Conservation (phyloP, 2,329 filamentous ascomycete species). For the Neonectria punicea region DNA sequence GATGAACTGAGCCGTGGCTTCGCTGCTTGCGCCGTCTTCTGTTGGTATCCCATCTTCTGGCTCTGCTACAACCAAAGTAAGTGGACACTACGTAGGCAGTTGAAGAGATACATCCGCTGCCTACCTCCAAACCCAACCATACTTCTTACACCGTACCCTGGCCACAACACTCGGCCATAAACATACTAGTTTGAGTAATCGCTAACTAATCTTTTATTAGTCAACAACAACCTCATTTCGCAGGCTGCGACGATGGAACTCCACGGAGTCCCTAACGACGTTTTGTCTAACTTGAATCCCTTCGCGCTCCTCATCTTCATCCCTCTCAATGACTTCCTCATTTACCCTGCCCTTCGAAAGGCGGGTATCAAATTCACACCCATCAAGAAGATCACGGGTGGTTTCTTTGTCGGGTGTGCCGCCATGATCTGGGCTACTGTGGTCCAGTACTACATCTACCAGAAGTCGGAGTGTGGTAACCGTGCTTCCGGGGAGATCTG, state of each 20-base stretch:
- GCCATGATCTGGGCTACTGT: conserved; percentile 68
- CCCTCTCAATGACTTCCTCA: conserved; percentile 72
- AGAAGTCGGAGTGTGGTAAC: conserved; percentile 67
- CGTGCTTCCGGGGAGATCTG: conserved; percentile 46
- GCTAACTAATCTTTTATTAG: conserved; percentile 47
- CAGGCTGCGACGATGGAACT: conserved; percentile 74
- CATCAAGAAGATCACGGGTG: conserved; percentile 78
- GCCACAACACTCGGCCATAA: too few relatives aligned
- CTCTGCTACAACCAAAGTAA: conserved; percentile 59
- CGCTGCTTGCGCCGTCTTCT: conserved; percentile 74
- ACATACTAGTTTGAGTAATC: not conserved
- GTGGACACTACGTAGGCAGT: conserved; percentile 16
- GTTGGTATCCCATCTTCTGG: conserved; percentile 74
- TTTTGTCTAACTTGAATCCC: conserved; percentile 79
- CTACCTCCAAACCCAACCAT: too few relatives aligned
- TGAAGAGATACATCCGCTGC: not conserved
- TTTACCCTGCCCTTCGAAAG: conserved; percentile 76
- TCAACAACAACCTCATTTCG: conserved; percentile 68
- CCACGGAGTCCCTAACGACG: conserved; percentile 79
- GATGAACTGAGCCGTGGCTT: conserved; percentile 78
- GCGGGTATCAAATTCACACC: conserved; percentile 74
- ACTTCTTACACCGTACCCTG: too few relatives aligned
- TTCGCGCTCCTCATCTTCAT: conserved; percentile 80
- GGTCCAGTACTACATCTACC: conserved; percentile 71
- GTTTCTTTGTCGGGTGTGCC: conserved; percentile 71